Evolutionary conservation across 2,329 filamentous ascomycete genomes (phyloP), one percentile per base, ranked within the genome.

Genomic region (Emergomyces orientalis): DNA sequence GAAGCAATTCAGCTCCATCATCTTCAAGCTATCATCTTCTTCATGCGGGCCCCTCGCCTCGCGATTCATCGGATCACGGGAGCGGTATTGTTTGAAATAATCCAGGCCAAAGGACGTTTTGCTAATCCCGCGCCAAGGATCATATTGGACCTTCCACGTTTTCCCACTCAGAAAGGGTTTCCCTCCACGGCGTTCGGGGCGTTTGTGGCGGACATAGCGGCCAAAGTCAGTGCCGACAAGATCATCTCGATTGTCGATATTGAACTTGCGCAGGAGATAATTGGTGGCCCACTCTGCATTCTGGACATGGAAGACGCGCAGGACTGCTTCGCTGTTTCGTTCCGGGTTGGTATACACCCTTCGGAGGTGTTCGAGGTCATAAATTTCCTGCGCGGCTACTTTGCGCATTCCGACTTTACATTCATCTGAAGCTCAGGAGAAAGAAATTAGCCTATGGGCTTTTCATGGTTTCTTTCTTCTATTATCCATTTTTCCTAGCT

Each of bases 1-100:
- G 64, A 79, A 83, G 43, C 76, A 71, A 67, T 82, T 81, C 55
- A 84, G 69, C 68, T 81, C 79, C 74, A 81, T 79, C 70, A 83
- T 77, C 68, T 78, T 78, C 47, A 75, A 74, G 43, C 71, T 68
- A 14, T 66, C 63, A 60, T 71, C 64, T 66, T 64, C 52, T 4
- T 65, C 66, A 39, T 65, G 65, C 19, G 68, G 62, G 19, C 67
- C 62, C 2, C 45, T 27, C 45, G 60, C 57, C 58, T 19, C 30
- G 14, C 54, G 34, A 59, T 58, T 47, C 65, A 63, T 32, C 22
- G 64, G 58, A 52, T 64, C 59, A 27, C 51, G 27, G 22, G 17
- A 30, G 61, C 60, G 8, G 68, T 65, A 61, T 79, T 76, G 70
- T 68, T 80, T 80, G 64, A 83, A 70, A 68, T 82, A 83, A 68